Percentiles rank a stretch among this genome's conserved stretches.
Evolutionary conservation across 768 basidiomycete genomes (phyloP).

Genomic region (Pisolithus microcarpus): DNA sequence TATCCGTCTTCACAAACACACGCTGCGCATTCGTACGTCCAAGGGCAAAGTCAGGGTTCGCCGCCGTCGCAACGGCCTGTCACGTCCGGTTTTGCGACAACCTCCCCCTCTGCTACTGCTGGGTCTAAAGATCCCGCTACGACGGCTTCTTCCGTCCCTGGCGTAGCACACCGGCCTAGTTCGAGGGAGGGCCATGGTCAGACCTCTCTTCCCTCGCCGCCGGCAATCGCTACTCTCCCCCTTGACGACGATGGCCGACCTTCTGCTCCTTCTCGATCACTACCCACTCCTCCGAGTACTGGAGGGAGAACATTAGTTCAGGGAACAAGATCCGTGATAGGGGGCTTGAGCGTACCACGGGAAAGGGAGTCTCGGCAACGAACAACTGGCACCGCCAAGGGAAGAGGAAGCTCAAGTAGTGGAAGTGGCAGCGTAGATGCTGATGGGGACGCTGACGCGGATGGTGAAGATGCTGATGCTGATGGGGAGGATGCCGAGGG

Average conservation of each 20-base stretch:
- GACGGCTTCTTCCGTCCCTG: too few species aligned
- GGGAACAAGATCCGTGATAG: too few species aligned
- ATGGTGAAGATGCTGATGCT: conserved; percentile 26
- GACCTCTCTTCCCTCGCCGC: background rate
- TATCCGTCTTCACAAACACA: conserved; percentile 8
- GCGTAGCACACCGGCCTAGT: background rate
- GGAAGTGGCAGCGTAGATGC: conserved; percentile 31
- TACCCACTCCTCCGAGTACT: too few species aligned
- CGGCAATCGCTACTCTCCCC: background rate
- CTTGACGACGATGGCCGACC: background rate
- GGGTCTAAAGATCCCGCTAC: too few species aligned
- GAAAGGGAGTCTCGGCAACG: background rate
- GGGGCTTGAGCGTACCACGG: background rate
- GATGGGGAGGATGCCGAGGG: conserved; percentile 33
- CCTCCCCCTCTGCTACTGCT: too few species aligned
- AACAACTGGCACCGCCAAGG: background rate
- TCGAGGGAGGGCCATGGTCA: background rate
- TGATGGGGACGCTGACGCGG: conserved; percentile 24
- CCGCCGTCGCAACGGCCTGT: conserved; percentile 15
- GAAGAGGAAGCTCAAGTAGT: background rate
- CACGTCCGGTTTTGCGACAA: too few species aligned
- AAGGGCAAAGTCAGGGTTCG: background rate
- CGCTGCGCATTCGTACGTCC: conserved; percentile 18
- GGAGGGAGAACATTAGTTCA: too few species aligned
- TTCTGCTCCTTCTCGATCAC: background rate